Percentiles rank a stretch among this genome's conserved stretches.
phyloP scores from a whole-genome alignment of 352 stramenopile genomes.

The Thalassiosira hispida region DNA sequence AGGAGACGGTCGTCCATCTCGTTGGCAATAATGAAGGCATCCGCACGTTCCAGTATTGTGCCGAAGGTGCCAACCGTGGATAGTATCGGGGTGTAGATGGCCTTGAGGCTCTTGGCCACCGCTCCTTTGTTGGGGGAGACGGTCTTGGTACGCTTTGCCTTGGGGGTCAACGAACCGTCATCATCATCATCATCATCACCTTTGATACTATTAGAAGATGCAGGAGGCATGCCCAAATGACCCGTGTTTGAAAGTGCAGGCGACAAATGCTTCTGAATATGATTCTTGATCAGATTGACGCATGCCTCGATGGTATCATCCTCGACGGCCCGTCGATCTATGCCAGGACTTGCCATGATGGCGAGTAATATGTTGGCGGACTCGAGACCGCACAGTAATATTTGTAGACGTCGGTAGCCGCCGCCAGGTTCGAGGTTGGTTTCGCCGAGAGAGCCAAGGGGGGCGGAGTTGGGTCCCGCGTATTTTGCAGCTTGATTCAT shows the following conservation, averaged over 20 bases:
- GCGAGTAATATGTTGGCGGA: slow-evolving; percentile 71
- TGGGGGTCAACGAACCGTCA: slow-evolving; percentile 10
- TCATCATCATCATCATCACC: slow-evolving; percentile 19
- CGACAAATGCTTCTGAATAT: slow-evolving; percentile 78
- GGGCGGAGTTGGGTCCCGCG: slow-evolving; percentile 44
- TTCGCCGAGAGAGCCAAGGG: slow-evolving; percentile 40
- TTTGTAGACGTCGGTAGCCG: slow-evolving; percentile 51
- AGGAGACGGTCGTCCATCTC: slow-evolving; percentile 79
- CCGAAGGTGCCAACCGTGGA: slow-evolving; percentile 59
- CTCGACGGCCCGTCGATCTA: slow-evolving; percentile 74
- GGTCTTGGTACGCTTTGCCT: slow-evolving; percentile 30
- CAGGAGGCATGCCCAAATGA: slow-evolving; percentile 52
- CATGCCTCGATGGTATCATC: slow-evolving; percentile 80
- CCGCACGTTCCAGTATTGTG: slow-evolving; percentile 70
- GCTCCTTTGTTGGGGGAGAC: slow-evolving; percentile 25
- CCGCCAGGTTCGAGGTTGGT: slow-evolving; percentile 43
- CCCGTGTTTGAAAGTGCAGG: slow-evolving; percentile 70
- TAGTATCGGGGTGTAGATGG: slow-evolving; percentile 73
- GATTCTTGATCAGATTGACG: slow-evolving; percentile 76
- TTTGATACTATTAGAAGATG: background rate
- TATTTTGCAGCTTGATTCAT: slow-evolving; percentile 54
- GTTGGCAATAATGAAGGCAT: slow-evolving; percentile 65
- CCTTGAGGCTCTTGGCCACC: slow-evolving; percentile 62
- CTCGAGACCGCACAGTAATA: slow-evolving; percentile 66
- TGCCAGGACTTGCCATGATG: slow-evolving; percentile 75